Base-by-base conservation (phyloP, 257 asterid genomes). In the Solanum medicagineum region DNA sequence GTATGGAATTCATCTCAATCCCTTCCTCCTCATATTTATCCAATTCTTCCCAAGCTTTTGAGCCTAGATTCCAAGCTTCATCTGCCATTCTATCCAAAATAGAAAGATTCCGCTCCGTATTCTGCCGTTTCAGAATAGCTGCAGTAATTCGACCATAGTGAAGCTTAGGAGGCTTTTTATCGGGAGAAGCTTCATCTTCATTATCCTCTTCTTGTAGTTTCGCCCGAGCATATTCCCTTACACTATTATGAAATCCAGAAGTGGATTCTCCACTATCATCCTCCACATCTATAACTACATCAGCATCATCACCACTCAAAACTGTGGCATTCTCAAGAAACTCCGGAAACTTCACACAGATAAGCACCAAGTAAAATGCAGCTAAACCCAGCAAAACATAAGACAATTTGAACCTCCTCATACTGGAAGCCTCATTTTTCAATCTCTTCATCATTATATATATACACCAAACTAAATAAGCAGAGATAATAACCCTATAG, bases 41-140 rank as follows among this genome's bases (percentile, higher is more conserved):
- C 77, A 92, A 93, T 90, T 97, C 98, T 87, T 94, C 91, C 99
- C 99, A 97, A 17, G 98, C 98, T 91, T 96, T 94, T 85, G 81
- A 69, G 80, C 98, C 98, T 87, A 95, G 86, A 42, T 89, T 90
- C 97, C 98, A 94, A 63, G 99, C 98, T 90, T 97, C 99, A 51
- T 92, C 95, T 7, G 94, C 98, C 97, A 95, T 90, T 89, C 87
- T 93, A 84, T 97, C 98, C 69, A 97, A 47, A 85, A 90, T 88
- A 44, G 96, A 88, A 42, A 85, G 82, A 87, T 92, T 93, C 51
- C 79, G 90, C 40, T 92, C 88, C 87, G 87, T 91, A 90, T 91
- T 90, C 89, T 86, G 82, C 56, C 88, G 87, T 83, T 85, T 93
- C 87, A 94, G 53, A 68, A 90, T 88, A 32, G 92, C 92, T 84